Evolutionary conservation across 257 asterid genomes (phyloP).

Genomic region (Solanum paucissectum): DNA sequence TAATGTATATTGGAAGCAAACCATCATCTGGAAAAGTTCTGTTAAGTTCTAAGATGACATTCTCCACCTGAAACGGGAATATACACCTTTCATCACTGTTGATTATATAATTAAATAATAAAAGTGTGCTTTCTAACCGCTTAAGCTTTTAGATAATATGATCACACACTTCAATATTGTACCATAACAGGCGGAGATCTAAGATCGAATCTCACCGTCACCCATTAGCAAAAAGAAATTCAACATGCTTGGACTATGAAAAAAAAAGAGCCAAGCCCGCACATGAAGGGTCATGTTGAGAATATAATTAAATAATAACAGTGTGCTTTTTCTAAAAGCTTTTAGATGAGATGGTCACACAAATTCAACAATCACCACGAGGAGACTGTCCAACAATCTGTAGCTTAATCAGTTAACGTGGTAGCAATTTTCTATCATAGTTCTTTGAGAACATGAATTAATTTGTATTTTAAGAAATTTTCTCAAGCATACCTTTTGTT

Average conservation of each 20-base stretch:
- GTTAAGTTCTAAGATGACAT: conserved; percentile 75
- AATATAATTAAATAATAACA: background rate
- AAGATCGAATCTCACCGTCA: background rate
- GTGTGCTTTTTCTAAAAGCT: background rate
- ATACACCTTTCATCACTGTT: background rate
- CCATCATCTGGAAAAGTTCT: conserved; percentile 92
- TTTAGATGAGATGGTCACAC: background rate
- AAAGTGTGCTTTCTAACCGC: background rate
- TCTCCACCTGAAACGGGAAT: conserved; percentile 66
- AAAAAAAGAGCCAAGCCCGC: background rate
- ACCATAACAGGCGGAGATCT: background rate
- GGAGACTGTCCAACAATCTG: background rate
- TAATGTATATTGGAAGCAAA: conserved; percentile 87
- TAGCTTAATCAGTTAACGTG: background rate
- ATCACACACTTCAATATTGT: background rate
- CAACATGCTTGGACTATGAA: background rate
- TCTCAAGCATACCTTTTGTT: conserved; percentile 50
- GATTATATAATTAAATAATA: background rate
- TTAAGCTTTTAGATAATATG: background rate
- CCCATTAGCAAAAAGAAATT: background rate
- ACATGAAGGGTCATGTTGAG: background rate
- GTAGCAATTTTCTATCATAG: background rate
- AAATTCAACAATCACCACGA: background rate
- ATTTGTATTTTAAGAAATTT: background rate
- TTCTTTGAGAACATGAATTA: background rate